Evolutionary conservation across 2,329 filamentous ascomycete species (phyloP).

Genomic region (Exophiala phaeomuriformis): DNA sequence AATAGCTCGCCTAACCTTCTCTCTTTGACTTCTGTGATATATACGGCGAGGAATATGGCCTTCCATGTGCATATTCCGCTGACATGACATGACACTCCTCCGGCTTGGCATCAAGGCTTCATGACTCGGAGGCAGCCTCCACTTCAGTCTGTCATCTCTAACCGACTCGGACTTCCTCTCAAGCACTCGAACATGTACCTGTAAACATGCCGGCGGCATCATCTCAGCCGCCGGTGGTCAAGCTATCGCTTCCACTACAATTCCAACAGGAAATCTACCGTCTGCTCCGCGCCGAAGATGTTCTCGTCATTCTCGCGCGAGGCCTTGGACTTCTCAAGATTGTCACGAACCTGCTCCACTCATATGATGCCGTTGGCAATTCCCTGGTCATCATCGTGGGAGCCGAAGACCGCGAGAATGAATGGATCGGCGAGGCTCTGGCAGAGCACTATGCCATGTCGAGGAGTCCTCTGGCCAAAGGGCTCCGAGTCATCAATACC

Average conservation of each 20-base stretch:
- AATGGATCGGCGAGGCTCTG: conserved; percentile 91
- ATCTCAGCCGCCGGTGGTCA: conserved; percentile 45
- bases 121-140: too few relatives aligned
- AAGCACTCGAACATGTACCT: too few relatives aligned
- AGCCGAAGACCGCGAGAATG: conserved; percentile 87
- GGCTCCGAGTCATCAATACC: conserved; percentile 86
- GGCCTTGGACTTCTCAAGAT: conserved; percentile 87
- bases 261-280: conserved; percentile 96
- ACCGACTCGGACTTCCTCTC: too few relatives aligned
- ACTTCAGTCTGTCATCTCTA: background rate
- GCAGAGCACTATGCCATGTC: conserved; percentile 93
- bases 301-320: conserved; percentile 82
- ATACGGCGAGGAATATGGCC: too few relatives aligned
- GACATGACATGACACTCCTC: too few relatives aligned
- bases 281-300: conserved; percentile 82
- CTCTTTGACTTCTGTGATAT: too few relatives aligned
- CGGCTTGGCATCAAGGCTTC: too few relatives aligned
- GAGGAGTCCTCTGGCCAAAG: conserved; percentile 70
- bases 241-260: conserved; percentile 59
- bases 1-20: too few relatives aligned
- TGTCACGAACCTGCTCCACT: conserved; percentile 91
- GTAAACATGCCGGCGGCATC: conserved; percentile 38
- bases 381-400: conserved; percentile 85
- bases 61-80: too few relatives aligned
- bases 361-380: conserved; percentile 91